A percentile compares a stretch with the other conserved stretches of the same genome.
These are phyloP conservation scores for Puccinia triticina DNA, from an alignment of 1,284 basidiomycete genomes.

Conservation along the genomic window DNA sequence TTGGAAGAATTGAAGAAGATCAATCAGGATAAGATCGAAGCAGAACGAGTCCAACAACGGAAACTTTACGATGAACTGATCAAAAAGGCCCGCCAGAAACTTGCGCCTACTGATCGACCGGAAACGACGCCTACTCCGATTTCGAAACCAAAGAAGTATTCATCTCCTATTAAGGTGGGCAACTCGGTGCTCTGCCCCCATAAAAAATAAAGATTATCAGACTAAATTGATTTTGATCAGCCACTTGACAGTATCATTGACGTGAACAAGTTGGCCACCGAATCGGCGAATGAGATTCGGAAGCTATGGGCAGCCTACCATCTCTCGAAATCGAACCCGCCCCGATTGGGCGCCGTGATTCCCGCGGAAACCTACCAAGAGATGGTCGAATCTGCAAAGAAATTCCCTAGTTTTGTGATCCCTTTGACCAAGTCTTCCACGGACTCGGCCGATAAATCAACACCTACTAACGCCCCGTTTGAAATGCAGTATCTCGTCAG, in stretches of 20 bases:
- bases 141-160: conserved; percentile 26
- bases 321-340: conserved; percentile 63
- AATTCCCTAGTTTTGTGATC: conserved; percentile 76
- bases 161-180: conserved; percentile 47
- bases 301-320: conserved; percentile 89
- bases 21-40: conserved; percentile 22
- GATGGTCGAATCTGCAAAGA: conserved; percentile 69
- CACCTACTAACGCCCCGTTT: not conserved
- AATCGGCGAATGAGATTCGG: conserved; percentile 73
- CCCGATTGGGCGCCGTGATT: conserved; percentile 77
- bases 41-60: conserved; percentile 17
- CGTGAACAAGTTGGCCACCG: conserved; percentile 71
- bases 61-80: conserved; percentile 42
- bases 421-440: conserved; percentile 64
- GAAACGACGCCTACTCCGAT: not conserved
- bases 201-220: not conserved
- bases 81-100: conserved; percentile 22
- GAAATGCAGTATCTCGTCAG: conserved; percentile 48
- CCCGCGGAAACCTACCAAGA: conserved; percentile 72
- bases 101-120: not conserved
- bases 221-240: conserved; percentile 62
- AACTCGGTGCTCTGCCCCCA: not conserved
- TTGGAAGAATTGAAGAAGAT: conserved; percentile 44
- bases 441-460: conserved; percentile 5
- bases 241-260: conserved; percentile 79